Conservation (phyloP, 805 yeast genomes). For the Yarrowia sp. region DNA sequence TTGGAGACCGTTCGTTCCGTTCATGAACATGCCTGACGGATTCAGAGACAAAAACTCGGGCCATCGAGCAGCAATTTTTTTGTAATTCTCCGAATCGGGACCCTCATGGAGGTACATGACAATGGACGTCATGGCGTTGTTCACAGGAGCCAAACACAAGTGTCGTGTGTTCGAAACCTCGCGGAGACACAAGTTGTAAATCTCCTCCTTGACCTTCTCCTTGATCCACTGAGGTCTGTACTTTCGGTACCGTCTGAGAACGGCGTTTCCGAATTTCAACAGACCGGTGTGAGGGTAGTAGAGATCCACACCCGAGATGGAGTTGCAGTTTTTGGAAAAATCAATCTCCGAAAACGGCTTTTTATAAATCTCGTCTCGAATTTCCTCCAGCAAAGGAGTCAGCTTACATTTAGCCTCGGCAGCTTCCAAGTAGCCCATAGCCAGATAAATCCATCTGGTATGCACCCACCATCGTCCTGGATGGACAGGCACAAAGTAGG, state of each 20-base stretch:
- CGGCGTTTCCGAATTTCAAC: constrained; percentile 66
- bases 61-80: constrained; percentile 63
- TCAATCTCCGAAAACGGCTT: constrained; percentile 69
- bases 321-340: constrained; percentile 75
- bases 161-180: constrained; percentile 81
- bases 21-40: constrained; percentile 86
- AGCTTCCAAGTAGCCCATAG: constrained; percentile 81
- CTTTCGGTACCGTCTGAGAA: constrained; percentile 69
- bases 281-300: constrained; percentile 88
- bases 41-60: constrained; percentile 84
- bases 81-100: constrained; percentile 64
- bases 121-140: constrained; percentile 80
- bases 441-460: constrained; percentile 87
- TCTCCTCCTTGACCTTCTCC: constrained; percentile 58
- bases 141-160: constrained; percentile 92
- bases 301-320: constrained; percentile 88
- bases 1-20: constrained; percentile 98
- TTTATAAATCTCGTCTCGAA: constrained; percentile 82
- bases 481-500: constrained; percentile 80
- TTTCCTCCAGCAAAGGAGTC: constrained; percentile 65
- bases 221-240: constrained; percentile 78
- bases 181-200: constrained; percentile 69
- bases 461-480: constrained; percentile 99
- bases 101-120: constrained; percentile 79
- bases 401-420: constrained; percentile 61